phyloP scores from a whole-genome alignment of 2,329 filamentous ascomycete species.

The Colletotrichum limetticola region DNA sequence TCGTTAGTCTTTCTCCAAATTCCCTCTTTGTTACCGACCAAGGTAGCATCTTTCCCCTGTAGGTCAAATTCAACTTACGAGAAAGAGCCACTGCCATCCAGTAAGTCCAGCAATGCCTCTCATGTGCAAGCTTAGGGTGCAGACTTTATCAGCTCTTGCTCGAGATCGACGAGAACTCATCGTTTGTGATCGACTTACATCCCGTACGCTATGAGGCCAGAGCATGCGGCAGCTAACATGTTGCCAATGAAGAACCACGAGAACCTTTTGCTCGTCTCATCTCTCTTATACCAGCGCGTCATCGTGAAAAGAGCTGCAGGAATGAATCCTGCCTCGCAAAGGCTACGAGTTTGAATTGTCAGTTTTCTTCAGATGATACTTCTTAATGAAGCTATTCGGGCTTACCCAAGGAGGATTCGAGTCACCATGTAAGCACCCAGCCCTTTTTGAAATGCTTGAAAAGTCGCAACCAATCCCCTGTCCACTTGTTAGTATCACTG shows the following conservation, averaged over 20 bases:
- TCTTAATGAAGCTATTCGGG: not conserved
- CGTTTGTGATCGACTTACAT: slow-evolving; percentile 39
- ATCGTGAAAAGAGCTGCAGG: slow-evolving; percentile 59
- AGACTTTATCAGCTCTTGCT: not conserved
- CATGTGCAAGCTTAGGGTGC: slow-evolving; percentile 42
- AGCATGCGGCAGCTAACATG: slow-evolving; percentile 50
- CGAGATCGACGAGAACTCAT: not conserved
- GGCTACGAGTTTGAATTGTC: not conserved
- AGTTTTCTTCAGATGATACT: not conserved
- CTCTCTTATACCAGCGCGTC: slow-evolving; percentile 58
- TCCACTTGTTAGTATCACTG: slow-evolving; percentile 36
- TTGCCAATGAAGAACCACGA: slow-evolving; percentile 58
- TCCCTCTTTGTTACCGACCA: not conserved
- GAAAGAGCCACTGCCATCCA: slow-evolving; percentile 49
- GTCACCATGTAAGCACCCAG: slow-evolving; percentile 47
- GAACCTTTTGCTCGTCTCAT: slow-evolving; percentile 57
- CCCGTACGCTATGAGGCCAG: slow-evolving; percentile 54
- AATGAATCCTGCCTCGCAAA: slow-evolving; percentile 55
- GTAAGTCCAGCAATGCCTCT: slow-evolving; percentile 42
- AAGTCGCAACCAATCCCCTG: slow-evolving; percentile 48
- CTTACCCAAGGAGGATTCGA: slow-evolving; percentile 46
- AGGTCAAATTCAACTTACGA: slow-evolving; percentile 35
- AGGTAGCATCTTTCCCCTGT: not conserved
- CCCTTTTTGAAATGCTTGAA: slow-evolving; percentile 49
- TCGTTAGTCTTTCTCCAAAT: not conserved